A percentile compares a stretch with the other conserved stretches of the same genome.
Evolutionary conservation across 2,329 filamentous ascomycete genomes (phyloP).

Genomic region (Lecanosticta acicola): DNA sequence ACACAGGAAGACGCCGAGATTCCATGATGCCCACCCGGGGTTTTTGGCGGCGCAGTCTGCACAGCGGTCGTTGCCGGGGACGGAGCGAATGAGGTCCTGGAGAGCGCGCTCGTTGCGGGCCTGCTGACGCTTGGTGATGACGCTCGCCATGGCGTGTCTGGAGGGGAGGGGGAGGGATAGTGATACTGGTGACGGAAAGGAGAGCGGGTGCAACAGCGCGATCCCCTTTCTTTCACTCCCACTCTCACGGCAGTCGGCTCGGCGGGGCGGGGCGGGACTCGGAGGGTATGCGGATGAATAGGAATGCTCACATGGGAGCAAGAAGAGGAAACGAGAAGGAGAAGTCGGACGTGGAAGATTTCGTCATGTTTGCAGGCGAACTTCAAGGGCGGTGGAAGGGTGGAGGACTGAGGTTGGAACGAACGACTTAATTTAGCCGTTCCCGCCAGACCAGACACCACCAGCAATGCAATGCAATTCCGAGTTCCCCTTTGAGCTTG

Average conservation of each 20-base stretch:
- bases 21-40: slow-evolving; percentile 97
- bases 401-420: background rate
- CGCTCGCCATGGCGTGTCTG: slow-evolving; percentile 55
- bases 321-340: background rate
- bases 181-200: slow-evolving; percentile 1
- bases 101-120: slow-evolving; percentile 90
- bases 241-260: background rate
- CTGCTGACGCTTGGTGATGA: slow-evolving; percentile 92
- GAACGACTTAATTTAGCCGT: background rate
- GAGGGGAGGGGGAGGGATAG: too few species aligned
- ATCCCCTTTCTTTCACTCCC: background rate
- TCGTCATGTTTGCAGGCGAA: too few species aligned
- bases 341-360: background rate
- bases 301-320: background rate
- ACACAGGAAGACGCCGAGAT: slow-evolving; percentile 94
- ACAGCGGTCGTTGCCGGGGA: slow-evolving; percentile 87
- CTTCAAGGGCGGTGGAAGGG: too few species aligned
- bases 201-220: background rate
- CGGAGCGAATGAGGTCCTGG: slow-evolving; percentile 77
- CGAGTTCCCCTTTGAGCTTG: too few species aligned
- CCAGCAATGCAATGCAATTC: background rate
- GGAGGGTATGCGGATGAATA: background rate
- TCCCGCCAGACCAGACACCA: background rate
- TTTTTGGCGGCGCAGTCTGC: slow-evolving; percentile 90
- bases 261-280: too few species aligned